Evolutionary conservation across 495 filamentous ascomycete genomes (phyloP).

Genomic region (Aspergillus haitiensis): DNA sequence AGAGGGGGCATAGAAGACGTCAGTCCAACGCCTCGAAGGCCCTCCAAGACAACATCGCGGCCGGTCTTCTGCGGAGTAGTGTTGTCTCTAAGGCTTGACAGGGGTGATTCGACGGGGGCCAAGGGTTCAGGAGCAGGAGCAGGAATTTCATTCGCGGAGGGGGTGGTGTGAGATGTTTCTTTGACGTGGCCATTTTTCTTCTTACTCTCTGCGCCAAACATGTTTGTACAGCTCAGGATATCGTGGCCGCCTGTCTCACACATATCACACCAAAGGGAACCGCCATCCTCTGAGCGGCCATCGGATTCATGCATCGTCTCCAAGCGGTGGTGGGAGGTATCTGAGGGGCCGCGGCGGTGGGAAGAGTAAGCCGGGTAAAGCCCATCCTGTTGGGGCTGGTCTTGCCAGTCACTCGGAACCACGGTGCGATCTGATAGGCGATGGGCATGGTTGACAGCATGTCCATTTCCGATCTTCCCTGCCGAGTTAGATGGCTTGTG

Average conservation of each 20-base stretch:
- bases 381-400: conserved; percentile 34
- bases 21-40: conserved; percentile 59
- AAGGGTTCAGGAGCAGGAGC: conserved; percentile 27
- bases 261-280: conserved; percentile 89
- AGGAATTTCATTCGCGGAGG: conserved; percentile 22
- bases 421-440: conserved; percentile 50
- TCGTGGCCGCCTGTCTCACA: conserved; percentile 94
- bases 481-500: conserved; percentile 43
- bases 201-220: conserved; percentile 59
- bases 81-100: conserved; percentile 22
- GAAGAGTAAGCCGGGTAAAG: conserved; percentile 30
- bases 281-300: conserved; percentile 68
- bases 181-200: conserved; percentile 17
- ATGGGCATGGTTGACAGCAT: conserved; percentile 36
- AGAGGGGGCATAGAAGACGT: conserved; percentile 49
- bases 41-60: conserved; percentile 59
- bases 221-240: conserved; percentile 87
- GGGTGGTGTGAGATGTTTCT: conserved; percentile 18
- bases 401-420: conserved; percentile 48
- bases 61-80: conserved; percentile 39
- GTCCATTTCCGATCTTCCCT: conserved; percentile 31
- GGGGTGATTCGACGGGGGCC: conserved; percentile 18
- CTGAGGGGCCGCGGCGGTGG: conserved; percentile 34
- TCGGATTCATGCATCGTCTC: conserved; percentile 72
- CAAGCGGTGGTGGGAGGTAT: conserved; percentile 38